phyloP scores from a whole-genome alignment of 2,329 filamentous ascomycete species.

The Elsinoe perseae region DNA sequence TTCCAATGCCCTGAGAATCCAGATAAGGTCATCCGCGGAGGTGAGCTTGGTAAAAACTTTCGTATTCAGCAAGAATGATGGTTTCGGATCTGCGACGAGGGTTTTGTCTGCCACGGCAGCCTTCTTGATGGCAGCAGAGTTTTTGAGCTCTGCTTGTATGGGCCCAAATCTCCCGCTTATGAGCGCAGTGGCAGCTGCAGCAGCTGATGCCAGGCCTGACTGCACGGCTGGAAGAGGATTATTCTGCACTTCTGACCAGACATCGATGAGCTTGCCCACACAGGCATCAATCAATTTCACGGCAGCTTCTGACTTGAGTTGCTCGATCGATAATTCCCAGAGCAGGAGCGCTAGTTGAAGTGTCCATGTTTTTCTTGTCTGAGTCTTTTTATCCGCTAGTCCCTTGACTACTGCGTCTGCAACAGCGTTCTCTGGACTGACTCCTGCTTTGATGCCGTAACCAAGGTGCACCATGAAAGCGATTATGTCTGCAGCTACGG shows the following conservation, averaged over 20 bases:
- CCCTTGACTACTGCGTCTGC: slow-evolving; percentile 72
- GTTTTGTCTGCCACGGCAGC: slow-evolving; percentile 57
- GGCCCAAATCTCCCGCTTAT: slow-evolving; percentile 47
- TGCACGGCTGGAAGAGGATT: slow-evolving; percentile 76
- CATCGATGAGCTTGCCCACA: slow-evolving; percentile 54
- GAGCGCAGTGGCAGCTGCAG: slow-evolving; percentile 65
- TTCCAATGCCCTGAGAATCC: slow-evolving; percentile 64
- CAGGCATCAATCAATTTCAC: slow-evolving; percentile 43
- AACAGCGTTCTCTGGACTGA: slow-evolving; percentile 57
- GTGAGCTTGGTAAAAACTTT: slow-evolving; percentile 76
- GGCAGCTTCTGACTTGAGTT: slow-evolving; percentile 43
- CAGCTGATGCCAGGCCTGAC: slow-evolving; percentile 71
- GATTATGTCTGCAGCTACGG: slow-evolving; percentile 66
- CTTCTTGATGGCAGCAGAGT: slow-evolving; percentile 52
- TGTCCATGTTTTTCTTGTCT: slow-evolving; percentile 72
- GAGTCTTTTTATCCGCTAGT: slow-evolving; percentile 72
- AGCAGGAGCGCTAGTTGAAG: slow-evolving; percentile 65
- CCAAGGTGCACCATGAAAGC: slow-evolving; percentile 60
- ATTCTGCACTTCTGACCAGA: slow-evolving; percentile 67
- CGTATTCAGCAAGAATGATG: slow-evolving; percentile 77
- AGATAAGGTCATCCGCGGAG: slow-evolving; percentile 65
- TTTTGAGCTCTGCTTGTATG: slow-evolving; percentile 46
- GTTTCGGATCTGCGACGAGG: slow-evolving; percentile 65
- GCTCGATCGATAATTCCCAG: slow-evolving; percentile 46
- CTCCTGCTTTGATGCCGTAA: slow-evolving; percentile 53